Evolutionary conservation across 257 asterid species (phyloP).

Genomic region (Hygrophila difformis): DNA sequence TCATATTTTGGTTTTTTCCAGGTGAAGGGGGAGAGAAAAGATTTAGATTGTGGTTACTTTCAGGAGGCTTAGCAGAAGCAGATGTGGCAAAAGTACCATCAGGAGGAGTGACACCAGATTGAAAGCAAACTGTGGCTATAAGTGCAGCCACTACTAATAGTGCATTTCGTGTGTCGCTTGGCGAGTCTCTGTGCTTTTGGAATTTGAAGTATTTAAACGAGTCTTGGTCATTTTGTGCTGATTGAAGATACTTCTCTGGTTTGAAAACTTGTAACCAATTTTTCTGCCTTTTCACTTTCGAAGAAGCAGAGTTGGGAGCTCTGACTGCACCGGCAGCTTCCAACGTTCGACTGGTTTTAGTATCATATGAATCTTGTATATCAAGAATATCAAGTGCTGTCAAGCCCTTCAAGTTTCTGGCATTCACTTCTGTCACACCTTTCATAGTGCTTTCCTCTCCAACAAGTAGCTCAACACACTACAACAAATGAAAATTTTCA

Average conservation of each 20-base stretch:
- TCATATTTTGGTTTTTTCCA: no score
- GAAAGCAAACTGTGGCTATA: constrained; percentile 39
- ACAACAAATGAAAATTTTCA: not conserved
- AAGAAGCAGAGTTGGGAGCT: not conserved
- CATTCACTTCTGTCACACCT: constrained; percentile 9
- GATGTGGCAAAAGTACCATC: constrained; percentile 26
- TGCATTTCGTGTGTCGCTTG: constrained; percentile 27
- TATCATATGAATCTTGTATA: constrained; percentile 13
- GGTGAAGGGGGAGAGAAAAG: no score
- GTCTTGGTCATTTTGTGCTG: constrained; percentile 16
- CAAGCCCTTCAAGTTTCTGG: constrained; percentile 5
- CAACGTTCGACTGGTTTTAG: constrained; percentile 7
- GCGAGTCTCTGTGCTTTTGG: constrained; percentile 21
- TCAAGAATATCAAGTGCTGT: constrained; percentile 13
- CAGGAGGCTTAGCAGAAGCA: no score
- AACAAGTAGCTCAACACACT: constrained; percentile 14
- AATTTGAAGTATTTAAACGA: constrained; percentile 22
- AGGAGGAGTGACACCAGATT: constrained; percentile 46
- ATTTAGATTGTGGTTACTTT: no score
- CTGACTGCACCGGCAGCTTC: not conserved
- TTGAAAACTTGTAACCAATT: no score
- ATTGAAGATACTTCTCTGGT: constrained; percentile 3
- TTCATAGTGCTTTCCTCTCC: not conserved
- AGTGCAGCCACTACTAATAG: constrained; percentile 37
- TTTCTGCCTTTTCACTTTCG: no score